A percentile compares a stretch with the other conserved stretches of the same genome.
Evolutionary conservation across 495 filamentous ascomycete species (phyloP).

Genomic region (Astrothelium subdiscretum): DNA sequence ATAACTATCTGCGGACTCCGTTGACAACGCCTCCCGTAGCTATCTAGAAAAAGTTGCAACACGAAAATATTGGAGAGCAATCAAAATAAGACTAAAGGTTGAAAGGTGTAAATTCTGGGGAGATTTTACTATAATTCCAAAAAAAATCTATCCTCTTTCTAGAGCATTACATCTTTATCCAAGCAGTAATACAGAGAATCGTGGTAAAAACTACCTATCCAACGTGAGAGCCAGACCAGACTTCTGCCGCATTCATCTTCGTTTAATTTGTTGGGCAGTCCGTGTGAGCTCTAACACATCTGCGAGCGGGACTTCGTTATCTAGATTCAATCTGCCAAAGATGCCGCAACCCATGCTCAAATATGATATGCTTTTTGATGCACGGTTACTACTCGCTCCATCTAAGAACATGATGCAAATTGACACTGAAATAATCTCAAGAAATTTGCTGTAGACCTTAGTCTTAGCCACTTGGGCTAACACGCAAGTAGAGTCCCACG

Average conservation of each 20-base stretch:
- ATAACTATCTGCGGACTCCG: too few species aligned
- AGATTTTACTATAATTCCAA: too few species aligned
- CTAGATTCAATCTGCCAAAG: not conserved
- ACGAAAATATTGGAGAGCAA: too few species aligned
- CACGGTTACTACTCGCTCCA: not conserved
- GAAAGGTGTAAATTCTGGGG: too few species aligned
- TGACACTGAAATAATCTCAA: not conserved
- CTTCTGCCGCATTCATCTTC: not conserved
- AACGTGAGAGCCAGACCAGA: not conserved
- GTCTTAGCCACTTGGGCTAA: not conserved
- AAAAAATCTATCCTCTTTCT: too few species aligned
- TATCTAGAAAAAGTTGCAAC: too few species aligned
- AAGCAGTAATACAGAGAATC: too few species aligned
- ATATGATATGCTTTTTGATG: not conserved
- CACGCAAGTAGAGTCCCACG: not conserved
- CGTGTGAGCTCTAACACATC: not conserved
- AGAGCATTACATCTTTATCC: too few species aligned
- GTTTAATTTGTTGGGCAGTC: not conserved
- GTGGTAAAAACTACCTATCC: not conserved
- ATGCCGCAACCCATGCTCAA: not conserved
- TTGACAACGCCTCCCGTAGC: too few species aligned
- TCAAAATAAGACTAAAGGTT: too few species aligned
- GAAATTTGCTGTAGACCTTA: not conserved
- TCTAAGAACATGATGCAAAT: not conserved
- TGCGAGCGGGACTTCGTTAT: not conserved